A percentile compares a stretch with the other conserved stretches of the same genome.
phyloP scores from a whole-genome alignment of 495 filamentous ascomycete species.

The Tuber indicum region DNA sequence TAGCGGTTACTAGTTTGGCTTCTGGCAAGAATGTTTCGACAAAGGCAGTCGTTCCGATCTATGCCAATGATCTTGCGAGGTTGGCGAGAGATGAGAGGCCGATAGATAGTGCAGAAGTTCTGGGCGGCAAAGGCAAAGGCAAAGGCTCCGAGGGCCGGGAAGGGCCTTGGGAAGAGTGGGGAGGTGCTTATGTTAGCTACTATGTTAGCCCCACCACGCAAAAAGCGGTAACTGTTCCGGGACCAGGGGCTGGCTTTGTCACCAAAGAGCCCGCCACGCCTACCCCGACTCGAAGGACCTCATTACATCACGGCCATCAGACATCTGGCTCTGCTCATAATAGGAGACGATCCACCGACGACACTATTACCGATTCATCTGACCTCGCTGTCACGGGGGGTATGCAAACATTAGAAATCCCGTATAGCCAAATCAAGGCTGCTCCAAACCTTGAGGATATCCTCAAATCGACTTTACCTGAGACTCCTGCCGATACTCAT shows the following conservation, averaged over 20 bases:
- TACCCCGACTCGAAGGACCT: constrained; percentile 48
- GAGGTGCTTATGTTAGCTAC: constrained; percentile 58
- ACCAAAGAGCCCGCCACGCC: constrained; percentile 49
- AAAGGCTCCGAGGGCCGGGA: constrained; percentile 30
- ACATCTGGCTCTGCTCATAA: constrained; percentile 31
- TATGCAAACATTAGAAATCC: constrained; percentile 64
- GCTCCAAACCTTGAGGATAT: constrained; percentile 58
- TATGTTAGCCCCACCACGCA: constrained; percentile 49
- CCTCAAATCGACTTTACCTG: constrained; percentile 55
- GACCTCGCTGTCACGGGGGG: constrained; percentile 47
- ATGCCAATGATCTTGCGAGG: constrained; percentile 70
- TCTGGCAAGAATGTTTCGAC: constrained; percentile 36
- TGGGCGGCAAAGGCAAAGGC: constrained; percentile 40
- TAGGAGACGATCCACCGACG: constrained; percentile 28
- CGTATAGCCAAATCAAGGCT: constrained; percentile 56
- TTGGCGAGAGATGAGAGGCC: constrained; percentile 54
- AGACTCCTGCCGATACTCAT: constrained; percentile 63
- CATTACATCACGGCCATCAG: constrained; percentile 36
- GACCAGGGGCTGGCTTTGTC: constrained; percentile 29
- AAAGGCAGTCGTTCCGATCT: constrained; percentile 48
- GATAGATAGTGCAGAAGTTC: constrained; percentile 47
- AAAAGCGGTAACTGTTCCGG: constrained; percentile 32
- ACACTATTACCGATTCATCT: constrained; percentile 51
- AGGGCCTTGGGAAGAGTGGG: constrained; percentile 60
- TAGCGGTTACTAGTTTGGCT: constrained; percentile 45